phyloP scores from a whole-genome alignment of 352 stramenopile genomes.

The Globisporangium mamillatum region DNA sequence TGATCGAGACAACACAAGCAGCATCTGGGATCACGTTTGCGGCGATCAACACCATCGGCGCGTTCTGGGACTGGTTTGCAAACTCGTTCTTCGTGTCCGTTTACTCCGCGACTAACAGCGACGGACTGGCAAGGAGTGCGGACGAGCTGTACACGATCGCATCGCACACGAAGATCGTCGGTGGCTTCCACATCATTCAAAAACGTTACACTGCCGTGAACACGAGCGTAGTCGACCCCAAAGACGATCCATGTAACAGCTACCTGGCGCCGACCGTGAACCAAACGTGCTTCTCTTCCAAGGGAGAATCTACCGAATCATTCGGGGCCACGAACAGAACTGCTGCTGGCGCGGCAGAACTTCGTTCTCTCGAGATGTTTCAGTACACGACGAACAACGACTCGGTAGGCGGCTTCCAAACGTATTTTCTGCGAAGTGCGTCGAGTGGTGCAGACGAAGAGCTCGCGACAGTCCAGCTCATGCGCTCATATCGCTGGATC shows the following conservation, averaged over 20 bases:
- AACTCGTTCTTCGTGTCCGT: constrained; percentile 53
- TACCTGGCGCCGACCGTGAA: constrained; percentile 33
- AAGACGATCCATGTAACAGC: constrained; percentile 47
- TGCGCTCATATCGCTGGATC: constrained; percentile 54
- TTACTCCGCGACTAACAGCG: constrained; percentile 35
- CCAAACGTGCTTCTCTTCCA: constrained; percentile 40
- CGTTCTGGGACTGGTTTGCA: constrained; percentile 63
- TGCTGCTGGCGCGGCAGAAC: constrained; percentile 18
- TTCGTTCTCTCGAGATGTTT: constrained; percentile 58
- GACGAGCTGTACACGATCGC: constrained; percentile 57
- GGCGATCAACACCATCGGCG: constrained; percentile 34
- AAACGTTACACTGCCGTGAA: constrained; percentile 46
- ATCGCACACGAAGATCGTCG: constrained; percentile 58
- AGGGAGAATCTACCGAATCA: constrained; percentile 25
- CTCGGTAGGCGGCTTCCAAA: constrained; percentile 45
- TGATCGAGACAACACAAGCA: constrained; percentile 39
- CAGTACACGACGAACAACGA: constrained; percentile 41
- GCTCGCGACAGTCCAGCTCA: constrained; percentile 22
- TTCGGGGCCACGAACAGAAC: constrained; percentile 46
- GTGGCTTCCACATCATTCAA: constrained; percentile 66
- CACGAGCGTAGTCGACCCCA: constrained; percentile 33
- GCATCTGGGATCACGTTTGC: constrained; percentile 36
- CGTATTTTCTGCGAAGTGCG: constrained; percentile 51
- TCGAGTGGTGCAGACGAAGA: constrained; percentile 40
- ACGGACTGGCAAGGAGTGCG: constrained; percentile 11